These are phyloP conservation scores for Lasiodiplodia sp. DNA, from an alignment of 2,329 filamentous ascomycete species.

Conservation along the genomic window DNA sequence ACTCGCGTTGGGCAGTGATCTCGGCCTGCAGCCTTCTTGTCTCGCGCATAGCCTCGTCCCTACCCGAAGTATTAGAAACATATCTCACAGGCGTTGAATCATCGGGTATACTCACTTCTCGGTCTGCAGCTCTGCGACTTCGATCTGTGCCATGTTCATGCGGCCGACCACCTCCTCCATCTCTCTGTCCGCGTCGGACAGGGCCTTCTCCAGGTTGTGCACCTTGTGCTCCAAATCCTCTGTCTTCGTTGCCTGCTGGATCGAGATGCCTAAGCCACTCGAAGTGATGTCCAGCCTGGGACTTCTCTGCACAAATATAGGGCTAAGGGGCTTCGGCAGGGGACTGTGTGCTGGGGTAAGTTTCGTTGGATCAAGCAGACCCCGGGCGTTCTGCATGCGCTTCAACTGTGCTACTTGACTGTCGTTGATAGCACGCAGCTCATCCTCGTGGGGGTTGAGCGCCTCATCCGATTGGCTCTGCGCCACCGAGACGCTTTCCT, in stretches of 20 bases:
- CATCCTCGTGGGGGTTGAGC: conserved; percentile 83
- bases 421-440: conserved; percentile 77
- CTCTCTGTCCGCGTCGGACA: conserved; percentile 76
- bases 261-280: conserved; percentile 64
- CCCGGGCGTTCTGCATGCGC: conserved; percentile 64
- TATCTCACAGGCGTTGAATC: neutral
- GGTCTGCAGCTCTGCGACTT: conserved; percentile 79
- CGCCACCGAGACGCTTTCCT: conserved; percentile 82
- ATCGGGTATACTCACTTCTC: conserved; percentile 57
- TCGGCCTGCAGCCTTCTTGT: conserved; percentile 73
- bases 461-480: conserved; percentile 88
- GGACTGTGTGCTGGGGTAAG: conserved; percentile 53
- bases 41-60: conserved; percentile 75
- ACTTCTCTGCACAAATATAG: conserved; percentile 66
- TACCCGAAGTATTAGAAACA: conserved; percentile 37
- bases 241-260: conserved; percentile 76
- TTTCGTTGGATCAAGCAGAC: conserved; percentile 36
- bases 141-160: conserved; percentile 84
- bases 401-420: conserved; percentile 79
- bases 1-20: conserved; percentile 69
- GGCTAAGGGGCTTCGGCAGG: conserved; percentile 66
- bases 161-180: conserved; percentile 84
- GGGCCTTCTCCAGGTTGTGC: conserved; percentile 81
- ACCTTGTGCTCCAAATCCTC: conserved; percentile 79
- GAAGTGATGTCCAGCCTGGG: conserved; percentile 68